phyloP scores from a whole-genome alignment of 2,329 filamentous ascomycete species.

The Cryphonectria parasitica region DNA sequence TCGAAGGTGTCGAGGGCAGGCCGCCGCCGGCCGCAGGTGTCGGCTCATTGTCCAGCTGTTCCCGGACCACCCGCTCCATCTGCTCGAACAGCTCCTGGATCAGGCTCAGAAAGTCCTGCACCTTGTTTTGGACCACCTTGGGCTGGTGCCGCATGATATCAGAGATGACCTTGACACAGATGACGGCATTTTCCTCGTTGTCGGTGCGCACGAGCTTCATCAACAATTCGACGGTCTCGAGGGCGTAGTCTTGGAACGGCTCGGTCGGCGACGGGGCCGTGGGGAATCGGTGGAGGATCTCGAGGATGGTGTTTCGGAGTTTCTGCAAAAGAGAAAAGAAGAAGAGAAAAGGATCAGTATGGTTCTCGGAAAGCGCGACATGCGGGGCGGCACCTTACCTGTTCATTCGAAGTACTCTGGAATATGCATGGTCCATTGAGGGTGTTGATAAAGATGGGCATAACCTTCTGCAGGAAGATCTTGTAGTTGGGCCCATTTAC shows the following conservation, averaged over 20 bases:
- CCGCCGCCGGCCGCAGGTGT: constrained; percentile 58
- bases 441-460: constrained; percentile 87
- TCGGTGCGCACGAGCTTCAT: constrained; percentile 88
- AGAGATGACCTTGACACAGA: constrained; percentile 97
- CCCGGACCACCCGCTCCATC: constrained; percentile 91
- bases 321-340: constrained; percentile 55
- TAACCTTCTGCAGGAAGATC: constrained; percentile 81
- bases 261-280: constrained; percentile 74
- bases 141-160: constrained; percentile 93
- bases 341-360: constrained; percentile 29
- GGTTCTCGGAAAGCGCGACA: background rate
- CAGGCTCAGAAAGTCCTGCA: constrained; percentile 86
- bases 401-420: constrained; percentile 85
- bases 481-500: constrained; percentile 76
- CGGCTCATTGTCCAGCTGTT: constrained; percentile 84
- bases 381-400: constrained; percentile 57
- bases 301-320: constrained; percentile 89
- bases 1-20: constrained; percentile 69
- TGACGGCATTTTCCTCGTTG: constrained; percentile 98
- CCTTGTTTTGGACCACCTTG: constrained; percentile 76
- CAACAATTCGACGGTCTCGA: constrained; percentile 85
- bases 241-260: constrained; percentile 83
- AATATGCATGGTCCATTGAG: constrained; percentile 87
- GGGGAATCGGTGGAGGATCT: constrained; percentile 87
- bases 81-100: constrained; percentile 96